Evolutionary conservation across 495 filamentous ascomycete genomes (phyloP), one percentile per base, ranked within the genome.

Genomic region (Apodospora peruviana): DNA sequence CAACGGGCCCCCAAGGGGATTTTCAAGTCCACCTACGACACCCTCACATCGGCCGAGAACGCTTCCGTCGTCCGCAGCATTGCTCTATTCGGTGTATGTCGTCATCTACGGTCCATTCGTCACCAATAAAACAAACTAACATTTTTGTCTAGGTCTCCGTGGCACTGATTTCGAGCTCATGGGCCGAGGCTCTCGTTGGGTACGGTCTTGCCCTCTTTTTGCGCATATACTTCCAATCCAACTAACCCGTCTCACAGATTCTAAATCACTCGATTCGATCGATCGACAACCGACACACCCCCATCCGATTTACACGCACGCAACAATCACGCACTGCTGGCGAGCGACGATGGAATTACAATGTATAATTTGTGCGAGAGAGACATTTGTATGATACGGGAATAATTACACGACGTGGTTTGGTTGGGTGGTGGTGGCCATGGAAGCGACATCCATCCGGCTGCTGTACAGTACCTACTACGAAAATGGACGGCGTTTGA

Each of bases 21-120:
- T 50, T 21, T 75, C 29, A 45, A 57, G 44, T 67, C 65, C 4
- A 66, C 78, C 48, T 88, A 88, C 66, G 74, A 77, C 38, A 72
- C 84, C 51, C 51, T 87, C 60, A 87, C 80, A 37, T 76, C 77
- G 46, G 69, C 86, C 22, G 87, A 91, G 68, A 90, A 91, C 67
- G 74, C 83, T 40, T 76, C 81, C 47, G 79, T 90, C 50, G 83
- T 90, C 51, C 77, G 81, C 60, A 88, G 85, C 58, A 57, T 90
- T 48, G 70, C 82, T 50, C 61, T 87, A 43, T 90, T 90, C 60
- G 82, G 82, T 43, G 87, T 91, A 74, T 52, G 86, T 78, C 19
- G n/a, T 24, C 35, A 17, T 34, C 36, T 39, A 4, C 20, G 7
- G 4, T 4, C 39, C 24, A 27, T 18, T 11, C 47, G 5, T 32